A percentile compares a stretch with the other conserved stretches of the same genome.
Evolutionary conservation across 768 basidiomycete species (phyloP).

Genomic region (Termitomyces sp.): DNA sequence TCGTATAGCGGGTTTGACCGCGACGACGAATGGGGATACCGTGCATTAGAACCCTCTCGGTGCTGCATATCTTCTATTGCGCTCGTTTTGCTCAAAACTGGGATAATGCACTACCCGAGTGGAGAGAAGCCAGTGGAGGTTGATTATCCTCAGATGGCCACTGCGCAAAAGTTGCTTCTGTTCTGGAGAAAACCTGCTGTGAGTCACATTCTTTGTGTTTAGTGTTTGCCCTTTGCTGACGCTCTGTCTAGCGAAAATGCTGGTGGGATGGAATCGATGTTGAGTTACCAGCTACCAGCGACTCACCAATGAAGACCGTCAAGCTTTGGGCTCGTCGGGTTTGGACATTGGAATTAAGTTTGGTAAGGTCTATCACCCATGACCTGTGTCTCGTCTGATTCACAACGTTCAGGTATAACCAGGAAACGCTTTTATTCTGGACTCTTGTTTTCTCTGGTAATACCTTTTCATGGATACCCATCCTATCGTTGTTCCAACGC

Average conservation of each 20-base stretch:
- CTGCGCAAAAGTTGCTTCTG: slow-evolving; percentile 91
- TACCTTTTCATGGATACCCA: slow-evolving; percentile 21
- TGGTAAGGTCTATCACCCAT: slow-evolving; percentile 45
- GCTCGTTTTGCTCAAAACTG: slow-evolving; percentile 94
- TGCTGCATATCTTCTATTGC: slow-evolving; percentile 99
- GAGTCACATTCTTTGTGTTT: slow-evolving; percentile 22
- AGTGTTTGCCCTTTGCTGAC: slow-evolving; percentile 1
- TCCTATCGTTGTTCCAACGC: slow-evolving; percentile 6
- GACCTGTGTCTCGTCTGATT: background rate
- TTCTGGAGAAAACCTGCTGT: slow-evolving; percentile 99
- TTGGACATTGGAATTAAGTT: slow-evolving; percentile 95
- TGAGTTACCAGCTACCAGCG: slow-evolving; percentile 60
- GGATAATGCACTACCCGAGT: slow-evolving; percentile 74
- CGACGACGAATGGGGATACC: slow-evolving; percentile 97
- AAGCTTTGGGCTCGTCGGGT: slow-evolving; percentile 97
- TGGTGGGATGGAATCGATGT: slow-evolving; percentile 99
- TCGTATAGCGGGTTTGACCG: slow-evolving; percentile 84
- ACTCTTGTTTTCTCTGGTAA: slow-evolving; percentile 13
- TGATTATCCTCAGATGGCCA: slow-evolving; percentile 91
- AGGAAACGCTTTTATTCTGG: slow-evolving; percentile 1
- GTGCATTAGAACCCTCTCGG: slow-evolving; percentile 90
- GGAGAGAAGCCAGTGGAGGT: slow-evolving; percentile 73
- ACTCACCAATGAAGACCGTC: slow-evolving; percentile 48
- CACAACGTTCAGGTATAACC: slow-evolving; percentile 16
- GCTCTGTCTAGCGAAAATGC: slow-evolving; percentile 75